A percentile compares a stretch with the other conserved stretches of the same genome.
Conservation (phyloP, 208 protist species). For the Naegleria lovaniensis region DNA sequence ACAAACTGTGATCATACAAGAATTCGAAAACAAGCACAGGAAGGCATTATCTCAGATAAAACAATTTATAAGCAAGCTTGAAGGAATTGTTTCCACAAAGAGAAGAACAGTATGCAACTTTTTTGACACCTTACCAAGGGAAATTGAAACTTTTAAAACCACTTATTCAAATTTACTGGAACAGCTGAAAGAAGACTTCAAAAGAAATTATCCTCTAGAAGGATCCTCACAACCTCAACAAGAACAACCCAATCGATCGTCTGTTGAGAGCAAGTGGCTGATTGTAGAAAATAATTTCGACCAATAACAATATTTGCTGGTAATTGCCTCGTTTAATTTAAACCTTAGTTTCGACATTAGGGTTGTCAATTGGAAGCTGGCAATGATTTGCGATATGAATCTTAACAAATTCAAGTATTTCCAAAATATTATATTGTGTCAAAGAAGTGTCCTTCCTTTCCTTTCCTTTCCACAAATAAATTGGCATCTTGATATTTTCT, state of each 20-base stretch:
- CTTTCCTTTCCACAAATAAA: conserved; percentile 19
- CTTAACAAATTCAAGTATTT: conserved; percentile 4
- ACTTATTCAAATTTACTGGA: neutral
- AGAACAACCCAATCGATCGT: too few species aligned
- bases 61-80: neutral
- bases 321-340: too few species aligned
- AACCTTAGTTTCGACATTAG: too few species aligned
- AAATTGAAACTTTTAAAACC: neutral
- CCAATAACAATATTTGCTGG: too few species aligned
- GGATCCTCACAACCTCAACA: too few species aligned
- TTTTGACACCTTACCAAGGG: neutral
- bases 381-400: neutral
- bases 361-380: too few species aligned
- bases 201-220: neutral
- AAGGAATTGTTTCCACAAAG: neutral
- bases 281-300: too few species aligned
- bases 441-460: neutral
- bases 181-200: neutral
- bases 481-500: neutral
- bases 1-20: neutral
- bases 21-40: neutral
- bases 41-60: neutral
- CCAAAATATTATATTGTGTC: neutral
- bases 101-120: neutral
- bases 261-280: too few species aligned